phyloP scores from a whole-genome alignment of 2,329 filamentous ascomycete species.

The Ascosphaera apis region DNA sequence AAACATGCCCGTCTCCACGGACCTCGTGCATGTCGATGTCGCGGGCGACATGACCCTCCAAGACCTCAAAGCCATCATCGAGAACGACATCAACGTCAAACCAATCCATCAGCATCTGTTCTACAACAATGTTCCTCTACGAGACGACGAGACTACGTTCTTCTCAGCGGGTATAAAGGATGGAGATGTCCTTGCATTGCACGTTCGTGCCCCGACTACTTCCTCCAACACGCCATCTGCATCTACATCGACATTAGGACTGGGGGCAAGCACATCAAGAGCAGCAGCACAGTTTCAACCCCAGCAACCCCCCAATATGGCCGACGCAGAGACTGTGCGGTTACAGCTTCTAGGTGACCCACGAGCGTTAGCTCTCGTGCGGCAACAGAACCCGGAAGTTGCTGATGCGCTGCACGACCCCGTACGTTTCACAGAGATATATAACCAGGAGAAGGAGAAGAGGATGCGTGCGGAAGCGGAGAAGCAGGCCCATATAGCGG shows the following conservation, averaged over 20 bases:
- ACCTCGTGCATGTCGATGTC: conserved; percentile 62
- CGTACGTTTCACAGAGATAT: conserved; percentile 50
- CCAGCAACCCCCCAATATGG: conserved; percentile 14
- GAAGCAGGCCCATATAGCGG: conserved; percentile 59
- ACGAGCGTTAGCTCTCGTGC: conserved; percentile 44
- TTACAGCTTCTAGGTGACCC: conserved; percentile 65
- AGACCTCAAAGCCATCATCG: conserved; percentile 68
- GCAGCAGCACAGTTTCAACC: conserved; percentile 7
- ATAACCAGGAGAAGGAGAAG: conserved; percentile 41
- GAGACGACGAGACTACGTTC: conserved; percentile 57
- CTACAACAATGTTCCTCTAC: conserved; percentile 65
- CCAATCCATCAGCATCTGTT: conserved; percentile 60
- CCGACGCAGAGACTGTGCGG: conserved; percentile 58
- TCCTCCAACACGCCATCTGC: too few relatives aligned
- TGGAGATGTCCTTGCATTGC: conserved; percentile 78
- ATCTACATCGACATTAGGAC: conserved; percentile 1
- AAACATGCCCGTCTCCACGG: conserved; percentile 41
- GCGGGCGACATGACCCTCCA: conserved; percentile 61
- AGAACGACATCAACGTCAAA: conserved; percentile 58
- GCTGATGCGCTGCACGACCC: conserved; percentile 55
- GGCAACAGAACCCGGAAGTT: conserved; percentile 51
- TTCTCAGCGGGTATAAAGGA: conserved; percentile 60
- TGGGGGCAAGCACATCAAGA: background rate
- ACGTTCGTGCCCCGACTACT: conserved; percentile 33
- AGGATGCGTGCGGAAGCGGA: conserved; percentile 52